phyloP scores from a whole-genome alignment of 768 basidiomycete species.

The Nevesoporus exiguus region DNA sequence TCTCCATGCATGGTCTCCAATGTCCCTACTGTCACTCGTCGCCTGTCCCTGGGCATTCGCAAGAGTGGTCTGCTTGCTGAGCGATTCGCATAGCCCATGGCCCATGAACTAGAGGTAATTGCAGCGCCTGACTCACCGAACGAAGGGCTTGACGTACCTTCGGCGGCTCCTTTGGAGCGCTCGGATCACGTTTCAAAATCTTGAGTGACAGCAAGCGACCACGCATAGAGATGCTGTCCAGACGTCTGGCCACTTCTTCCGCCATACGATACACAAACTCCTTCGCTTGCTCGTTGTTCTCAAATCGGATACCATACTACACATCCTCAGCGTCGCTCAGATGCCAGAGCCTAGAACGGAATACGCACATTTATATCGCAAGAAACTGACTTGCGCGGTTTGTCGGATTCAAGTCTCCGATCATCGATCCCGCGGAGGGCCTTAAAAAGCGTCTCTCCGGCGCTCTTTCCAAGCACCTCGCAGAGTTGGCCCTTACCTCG shows the following conservation, averaged over 20 bases:
- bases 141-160: slow-evolving; percentile 53
- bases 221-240: slow-evolving; percentile 64
- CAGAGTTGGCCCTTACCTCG: slow-evolving; percentile 65
- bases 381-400: slow-evolving; percentile 85
- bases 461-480: slow-evolving; percentile 71
- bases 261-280: slow-evolving; percentile 75
- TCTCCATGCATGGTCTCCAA: slow-evolving; percentile 76
- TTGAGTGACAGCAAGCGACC: slow-evolving; percentile 82
- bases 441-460: slow-evolving; percentile 83
- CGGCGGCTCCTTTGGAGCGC: slow-evolving; percentile 83
- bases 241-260: slow-evolving; percentile 66
- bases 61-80: slow-evolving; percentile 69
- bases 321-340: background rate
- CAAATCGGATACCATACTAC: slow-evolving; percentile 95
- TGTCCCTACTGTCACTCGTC: slow-evolving; percentile 67
- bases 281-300: slow-evolving; percentile 76
- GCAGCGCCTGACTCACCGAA: background rate
- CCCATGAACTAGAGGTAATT: slow-evolving; percentile 69
- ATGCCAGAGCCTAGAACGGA: background rate
- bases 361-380: slow-evolving; percentile 89
- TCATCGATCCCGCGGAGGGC: slow-evolving; percentile 83
- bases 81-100: slow-evolving; percentile 80
- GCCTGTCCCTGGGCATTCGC: slow-evolving; percentile 58
- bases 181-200: slow-evolving; percentile 81
- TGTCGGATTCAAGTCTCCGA: slow-evolving; percentile 74